A percentile compares a stretch with the other conserved stretches of the same genome.
These are phyloP conservation scores for Phytophthora foliorum DNA, from an alignment of 352 stramenopile genomes.

Conservation along the genomic window DNA sequence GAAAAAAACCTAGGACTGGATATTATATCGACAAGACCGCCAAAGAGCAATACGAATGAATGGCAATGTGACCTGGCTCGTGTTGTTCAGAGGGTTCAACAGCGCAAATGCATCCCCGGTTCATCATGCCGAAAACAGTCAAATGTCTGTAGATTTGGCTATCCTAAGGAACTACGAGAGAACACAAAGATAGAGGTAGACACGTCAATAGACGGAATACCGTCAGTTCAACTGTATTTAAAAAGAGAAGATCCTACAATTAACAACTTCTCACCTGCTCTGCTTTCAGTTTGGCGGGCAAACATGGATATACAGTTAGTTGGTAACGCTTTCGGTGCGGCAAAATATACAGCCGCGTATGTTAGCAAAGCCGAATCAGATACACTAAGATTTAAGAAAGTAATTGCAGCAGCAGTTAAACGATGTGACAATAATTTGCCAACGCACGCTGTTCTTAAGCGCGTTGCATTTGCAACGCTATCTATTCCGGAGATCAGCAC, in stretches of 20 bases:
- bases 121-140: slow-evolving; percentile 15
- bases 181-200: not conserved
- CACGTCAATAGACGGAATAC: not conserved
- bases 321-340: too few relatives aligned
- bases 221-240: slow-evolving; percentile 13
- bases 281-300: slow-evolving; percentile 14
- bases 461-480: not conserved
- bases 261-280: slow-evolving; percentile 24
- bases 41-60: not conserved
- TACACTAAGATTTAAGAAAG: too few relatives aligned
- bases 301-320: too few relatives aligned
- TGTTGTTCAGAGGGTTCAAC: slow-evolving; percentile 22
- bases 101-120: slow-evolving; percentile 13
- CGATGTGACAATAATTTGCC: not conserved
- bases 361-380: too few relatives aligned
- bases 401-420: not conserved
- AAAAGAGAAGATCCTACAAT: slow-evolving; percentile 3
- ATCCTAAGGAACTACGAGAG: slow-evolving; percentile 11
- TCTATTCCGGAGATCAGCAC: not conserved
- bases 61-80: slow-evolving; percentile 20
- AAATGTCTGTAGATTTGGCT: slow-evolving; percentile 11
- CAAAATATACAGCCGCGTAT: too few relatives aligned
- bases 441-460: not conserved
- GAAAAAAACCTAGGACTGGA: too few relatives aligned
- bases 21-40: too few relatives aligned